Conservation (phyloP, 1,284 basidiomycete genomes). For the Malassezia slooffiae region DNA sequence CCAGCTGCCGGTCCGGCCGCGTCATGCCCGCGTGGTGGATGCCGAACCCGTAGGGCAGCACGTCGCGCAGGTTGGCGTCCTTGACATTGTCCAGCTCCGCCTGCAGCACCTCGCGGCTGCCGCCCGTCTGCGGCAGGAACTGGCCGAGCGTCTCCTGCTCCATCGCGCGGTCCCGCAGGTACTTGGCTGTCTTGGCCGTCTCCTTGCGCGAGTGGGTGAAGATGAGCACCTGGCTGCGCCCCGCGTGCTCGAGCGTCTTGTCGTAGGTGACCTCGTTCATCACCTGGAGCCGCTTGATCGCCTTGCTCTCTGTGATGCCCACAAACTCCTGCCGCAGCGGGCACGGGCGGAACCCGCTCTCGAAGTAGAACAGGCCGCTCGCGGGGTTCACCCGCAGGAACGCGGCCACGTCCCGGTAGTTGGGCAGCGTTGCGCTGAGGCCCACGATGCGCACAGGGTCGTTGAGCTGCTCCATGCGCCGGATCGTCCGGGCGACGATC, state of each 20-base stretch:
- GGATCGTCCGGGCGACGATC: slow-evolving; percentile 79
- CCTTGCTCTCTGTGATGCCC: slow-evolving; percentile 97
- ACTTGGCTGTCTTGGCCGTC: slow-evolving; percentile 92
- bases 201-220: slow-evolving; percentile 98
- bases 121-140: slow-evolving; percentile 56
- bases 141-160: slow-evolving; percentile 92
- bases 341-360: slow-evolving; percentile 78
- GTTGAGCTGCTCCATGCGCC: slow-evolving; percentile 72
- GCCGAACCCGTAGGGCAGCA: slow-evolving; percentile 90
- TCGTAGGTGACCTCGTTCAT: slow-evolving; percentile 99
- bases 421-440: slow-evolving; percentile 89
- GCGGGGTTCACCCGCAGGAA: slow-evolving; percentile 89
- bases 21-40: slow-evolving; percentile 99
- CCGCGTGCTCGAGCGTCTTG: slow-evolving; percentile 53
- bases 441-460: slow-evolving; percentile 85
- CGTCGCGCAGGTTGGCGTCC: slow-evolving; percentile 72
- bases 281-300: slow-evolving; percentile 93
- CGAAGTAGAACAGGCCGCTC: slow-evolving; percentile 94
- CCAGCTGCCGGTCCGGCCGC: slow-evolving; percentile 79
- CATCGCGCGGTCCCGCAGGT: slow-evolving; percentile 85
- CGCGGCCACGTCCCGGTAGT: slow-evolving; percentile 96
- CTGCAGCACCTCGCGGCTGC: slow-evolving; percentile 34
- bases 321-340: slow-evolving; percentile 93
- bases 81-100: slow-evolving; percentile 68
- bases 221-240: slow-evolving; percentile 55